phyloP scores from a whole-genome alignment of 805 yeast genomes.

The Candida ficus region DNA sequence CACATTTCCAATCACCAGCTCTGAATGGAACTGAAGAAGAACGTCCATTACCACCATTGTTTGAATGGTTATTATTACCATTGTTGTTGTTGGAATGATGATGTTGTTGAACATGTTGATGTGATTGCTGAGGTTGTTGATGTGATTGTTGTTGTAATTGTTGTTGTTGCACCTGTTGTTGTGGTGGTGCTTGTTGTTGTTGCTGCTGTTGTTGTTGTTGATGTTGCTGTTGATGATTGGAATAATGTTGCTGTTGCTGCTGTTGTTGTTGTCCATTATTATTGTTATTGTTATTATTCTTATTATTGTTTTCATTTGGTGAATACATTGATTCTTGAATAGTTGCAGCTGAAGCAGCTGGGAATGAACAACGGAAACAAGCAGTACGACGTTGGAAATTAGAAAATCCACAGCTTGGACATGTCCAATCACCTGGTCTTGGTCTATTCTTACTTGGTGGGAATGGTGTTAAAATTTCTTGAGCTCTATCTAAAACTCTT shows the following conservation, averaged over 20 bases:
- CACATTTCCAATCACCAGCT: conserved; percentile 96
- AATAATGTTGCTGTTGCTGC: conserved; percentile 9
- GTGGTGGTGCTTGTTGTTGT: conserved; percentile 11
- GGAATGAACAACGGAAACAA: conserved; percentile 89
- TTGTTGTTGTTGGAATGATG: conserved; percentile 9
- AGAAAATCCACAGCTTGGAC: conserved; percentile 93
- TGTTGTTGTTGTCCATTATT: background rate
- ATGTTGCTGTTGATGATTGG: conserved; percentile 13
- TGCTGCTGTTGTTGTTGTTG: conserved; percentile 8
- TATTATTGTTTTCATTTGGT: conserved; percentile 8
- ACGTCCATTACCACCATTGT: conserved; percentile 14
- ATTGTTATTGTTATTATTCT: conserved; percentile 1
- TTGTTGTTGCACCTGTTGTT: conserved; percentile 10
- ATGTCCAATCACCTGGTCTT: conserved; percentile 97
- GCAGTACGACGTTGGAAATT: conserved; percentile 93
- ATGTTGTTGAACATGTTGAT: conserved; percentile 4
- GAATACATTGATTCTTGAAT: conserved; percentile 56
- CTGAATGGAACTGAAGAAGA: conserved; percentile 78
- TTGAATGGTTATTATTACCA: conserved; percentile 7
- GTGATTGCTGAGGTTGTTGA: conserved; percentile 5
- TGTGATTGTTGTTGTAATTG: conserved; percentile 8
- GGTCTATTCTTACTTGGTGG: conserved; percentile 85
- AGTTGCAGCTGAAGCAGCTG: conserved; percentile 68
- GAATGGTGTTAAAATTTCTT: conserved; percentile 75
- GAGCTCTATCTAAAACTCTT: conserved; percentile 73